These are phyloP conservation scores for Fraxinus baroniana DNA, from an alignment of 305 asterid species.

Conservation along the genomic window DNA sequence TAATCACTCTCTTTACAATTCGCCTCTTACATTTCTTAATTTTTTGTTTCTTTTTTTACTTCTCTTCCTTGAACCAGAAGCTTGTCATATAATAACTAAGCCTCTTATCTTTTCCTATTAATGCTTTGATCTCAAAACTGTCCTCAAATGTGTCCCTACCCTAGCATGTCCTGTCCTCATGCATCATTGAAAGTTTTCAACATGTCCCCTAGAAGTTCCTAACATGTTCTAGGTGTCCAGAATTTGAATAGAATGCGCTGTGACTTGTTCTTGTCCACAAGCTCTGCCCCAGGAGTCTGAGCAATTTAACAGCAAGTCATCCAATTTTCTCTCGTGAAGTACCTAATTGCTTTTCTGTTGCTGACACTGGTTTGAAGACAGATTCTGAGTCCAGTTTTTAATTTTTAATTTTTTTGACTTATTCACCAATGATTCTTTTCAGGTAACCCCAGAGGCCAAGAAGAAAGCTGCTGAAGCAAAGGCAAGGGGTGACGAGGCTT, in stretches of 20 bases:
- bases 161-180: background rate
- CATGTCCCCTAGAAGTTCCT: background rate
- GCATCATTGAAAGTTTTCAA: background rate
- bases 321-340: background rate
- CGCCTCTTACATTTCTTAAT: background rate
- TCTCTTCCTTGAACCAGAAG: background rate
- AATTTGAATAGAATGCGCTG: background rate
- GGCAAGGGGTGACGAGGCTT: conserved; percentile 78
- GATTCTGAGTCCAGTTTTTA: background rate
- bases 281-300: background rate
- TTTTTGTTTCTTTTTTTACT: background rate
- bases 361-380: background rate
- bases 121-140: background rate
- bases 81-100: background rate
- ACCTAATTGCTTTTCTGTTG: background rate
- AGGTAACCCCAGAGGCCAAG: conserved; percentile 86
- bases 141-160: background rate
- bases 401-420: background rate
- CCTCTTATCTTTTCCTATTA: background rate
- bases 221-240: background rate
- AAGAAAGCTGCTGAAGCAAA: conserved; percentile 82
- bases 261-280: background rate
- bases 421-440: background rate
- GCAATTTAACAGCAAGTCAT: background rate
- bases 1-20: background rate